A percentile compares a stretch with the other conserved stretches of the same genome.
Evolutionary conservation across 768 basidiomycete genomes (phyloP).

Genomic region (Naganishia randhawae): DNA sequence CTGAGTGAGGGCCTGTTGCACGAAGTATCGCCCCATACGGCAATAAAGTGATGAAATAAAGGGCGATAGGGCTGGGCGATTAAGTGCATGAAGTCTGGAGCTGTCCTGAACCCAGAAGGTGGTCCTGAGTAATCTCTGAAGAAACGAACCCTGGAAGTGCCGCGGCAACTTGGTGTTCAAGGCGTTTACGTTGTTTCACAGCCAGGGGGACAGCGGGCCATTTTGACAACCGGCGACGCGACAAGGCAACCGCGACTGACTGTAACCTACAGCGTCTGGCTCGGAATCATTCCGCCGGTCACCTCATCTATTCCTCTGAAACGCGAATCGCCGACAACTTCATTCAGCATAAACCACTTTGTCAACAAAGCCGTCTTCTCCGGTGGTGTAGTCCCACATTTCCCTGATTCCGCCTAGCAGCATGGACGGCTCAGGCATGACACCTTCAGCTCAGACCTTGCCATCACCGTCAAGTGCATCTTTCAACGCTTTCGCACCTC

Average conservation of each 20-base stretch:
- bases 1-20: neutral
- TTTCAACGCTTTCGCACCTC: neutral
- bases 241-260: slow-evolving; percentile 8
- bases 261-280: neutral
- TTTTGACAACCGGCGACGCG: slow-evolving; percentile 8
- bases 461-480: slow-evolving; percentile 8
- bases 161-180: neutral
- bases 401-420: neutral
- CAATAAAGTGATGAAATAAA: neutral
- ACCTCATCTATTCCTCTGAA: neutral
- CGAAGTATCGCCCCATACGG: neutral
- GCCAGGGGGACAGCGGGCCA: neutral
- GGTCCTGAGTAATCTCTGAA: neutral
- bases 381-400: too few relatives aligned
- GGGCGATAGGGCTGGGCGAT: neutral
- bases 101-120: neutral
- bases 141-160: neutral
- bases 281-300: slow-evolving; percentile 18
- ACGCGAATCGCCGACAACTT: slow-evolving; percentile 3
- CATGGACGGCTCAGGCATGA: slow-evolving; percentile 21
- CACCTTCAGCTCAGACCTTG: slow-evolving; percentile 14
- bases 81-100: neutral
- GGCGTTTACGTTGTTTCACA: too few relatives aligned
- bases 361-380: neutral
- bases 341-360: neutral